These are phyloP conservation scores for Termitomyces sp. DNA, from an alignment of 768 basidiomycete genomes.

Conservation along the genomic window DNA sequence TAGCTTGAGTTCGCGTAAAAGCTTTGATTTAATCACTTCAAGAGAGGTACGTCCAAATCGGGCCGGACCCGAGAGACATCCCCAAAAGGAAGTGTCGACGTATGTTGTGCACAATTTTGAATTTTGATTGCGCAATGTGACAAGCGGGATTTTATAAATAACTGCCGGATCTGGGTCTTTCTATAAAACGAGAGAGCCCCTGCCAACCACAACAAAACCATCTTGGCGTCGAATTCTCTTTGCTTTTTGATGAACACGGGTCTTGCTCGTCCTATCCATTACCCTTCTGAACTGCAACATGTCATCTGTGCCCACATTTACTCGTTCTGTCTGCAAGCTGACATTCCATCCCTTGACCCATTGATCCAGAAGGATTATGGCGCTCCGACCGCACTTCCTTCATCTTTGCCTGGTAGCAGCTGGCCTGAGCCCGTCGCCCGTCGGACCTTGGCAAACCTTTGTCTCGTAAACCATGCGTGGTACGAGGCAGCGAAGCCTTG, in stretches of 20 bases:
- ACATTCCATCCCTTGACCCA: slow-evolving; percentile 64
- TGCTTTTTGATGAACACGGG: slow-evolving; percentile 24
- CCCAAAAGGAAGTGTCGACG: slow-evolving; percentile 7
- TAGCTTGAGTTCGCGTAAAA: too few species aligned
- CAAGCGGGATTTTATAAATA: slow-evolving; percentile 5
- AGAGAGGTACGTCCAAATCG: background rate
- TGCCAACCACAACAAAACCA: background rate
- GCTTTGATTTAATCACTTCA: too few species aligned
- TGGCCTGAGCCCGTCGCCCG: slow-evolving; percentile 67
- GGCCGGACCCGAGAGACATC: slow-evolving; percentile 8
- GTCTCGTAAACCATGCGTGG: slow-evolving; percentile 74
- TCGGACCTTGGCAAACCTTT: slow-evolving; percentile 61
- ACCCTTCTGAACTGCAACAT: slow-evolving; percentile 68
- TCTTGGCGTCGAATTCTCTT: background rate
- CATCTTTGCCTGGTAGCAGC: slow-evolving; percentile 63
- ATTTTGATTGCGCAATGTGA: slow-evolving; percentile 7
- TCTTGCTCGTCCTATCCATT: slow-evolving; percentile 30
- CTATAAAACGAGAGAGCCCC: slow-evolving; percentile 3
- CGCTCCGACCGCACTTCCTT: slow-evolving; percentile 60
- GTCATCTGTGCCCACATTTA: slow-evolving; percentile 71
- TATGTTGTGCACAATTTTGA: slow-evolving; percentile 4
- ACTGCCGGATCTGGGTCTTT: background rate
- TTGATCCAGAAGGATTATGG: slow-evolving; percentile 40
- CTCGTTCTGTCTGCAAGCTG: slow-evolving; percentile 51
- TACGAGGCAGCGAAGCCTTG: slow-evolving; percentile 81